Evolutionary conservation across 805 yeast species (phyloP), one percentile per base, ranked within the genome.

Genomic region (Metschnikowia lunata): DNA sequence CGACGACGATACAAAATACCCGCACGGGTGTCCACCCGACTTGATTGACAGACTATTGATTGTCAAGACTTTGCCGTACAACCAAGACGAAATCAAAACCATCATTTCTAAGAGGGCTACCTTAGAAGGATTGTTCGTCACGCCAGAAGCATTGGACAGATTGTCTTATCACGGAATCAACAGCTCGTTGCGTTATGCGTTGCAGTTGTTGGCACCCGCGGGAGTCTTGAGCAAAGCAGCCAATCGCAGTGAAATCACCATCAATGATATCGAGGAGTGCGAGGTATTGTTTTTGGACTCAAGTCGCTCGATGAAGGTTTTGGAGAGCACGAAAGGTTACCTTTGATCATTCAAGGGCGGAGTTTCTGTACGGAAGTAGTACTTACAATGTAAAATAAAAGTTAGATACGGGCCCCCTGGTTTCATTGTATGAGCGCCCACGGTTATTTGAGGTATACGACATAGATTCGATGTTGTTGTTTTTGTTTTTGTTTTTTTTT

Each of bases 1-100:
- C 7, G 83, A 76, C 28, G 87, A 82, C 48, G 95, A 85, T 57
- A 74, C 81, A 38, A 78, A 78, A 47, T 83, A 96, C 14, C 97
- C 99, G 36, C 99, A 93, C 63, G 99, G 99, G 32, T 81, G 91
- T 51, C 99, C 99, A 28, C 85, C 96, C 10, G 99, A 93, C 71
- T 76, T 93, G 61, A 74, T 90, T 48, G 99, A 93, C 67, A 75
- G 99, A 55, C 72, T 91, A 51, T 79, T 93, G 56, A 93, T 93
- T 59, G 89, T 93, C 37, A 82, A 95, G 66, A 93, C 99, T 6
- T 74, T 87, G 50, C 89, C 95, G n/a, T 93, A 93, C 72, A 74
- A 75, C 48, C 80, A 76, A 49, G 89, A 83, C 29, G 99, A 93
- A 65, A 86, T 91, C 49, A 75, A 79, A 41, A 75, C 83, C 26